A percentile compares a stretch with the other conserved stretches of the same genome.
phyloP scores from a whole-genome alignment of 2,329 filamentous ascomycete species.

The Colletotrichum acutatum region DNA sequence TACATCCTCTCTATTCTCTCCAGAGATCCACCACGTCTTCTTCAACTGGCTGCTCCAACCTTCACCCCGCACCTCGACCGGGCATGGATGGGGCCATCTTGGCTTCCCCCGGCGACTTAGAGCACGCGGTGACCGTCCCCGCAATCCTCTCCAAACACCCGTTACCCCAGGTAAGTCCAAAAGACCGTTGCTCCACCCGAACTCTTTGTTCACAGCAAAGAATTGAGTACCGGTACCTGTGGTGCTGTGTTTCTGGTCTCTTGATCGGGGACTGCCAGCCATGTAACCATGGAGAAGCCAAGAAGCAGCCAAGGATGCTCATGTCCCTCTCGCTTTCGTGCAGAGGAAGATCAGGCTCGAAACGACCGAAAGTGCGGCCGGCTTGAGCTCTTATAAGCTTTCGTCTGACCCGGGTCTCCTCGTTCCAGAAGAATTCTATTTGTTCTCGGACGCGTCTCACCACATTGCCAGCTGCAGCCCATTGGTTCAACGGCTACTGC shows the following conservation, averaged over 20 bases:
- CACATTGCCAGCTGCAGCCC: neutral
- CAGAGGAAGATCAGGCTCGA: constrained; percentile 15
- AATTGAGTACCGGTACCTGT: neutral
- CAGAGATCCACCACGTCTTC: constrained; percentile 15
- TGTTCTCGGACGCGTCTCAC: neutral
- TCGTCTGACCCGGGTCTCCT: constrained; percentile 18
- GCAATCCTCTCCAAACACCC: constrained; percentile 26
- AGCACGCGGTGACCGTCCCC: constrained; percentile 12
- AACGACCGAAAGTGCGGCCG: constrained; percentile 31
- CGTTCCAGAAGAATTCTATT: constrained; percentile 1
- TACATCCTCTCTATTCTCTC: neutral
- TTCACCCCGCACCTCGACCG: constrained; percentile 28
- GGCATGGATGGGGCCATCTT: constrained; percentile 1
- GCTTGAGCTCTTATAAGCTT: constrained; percentile 22
- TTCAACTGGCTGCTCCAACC: constrained; percentile 22
- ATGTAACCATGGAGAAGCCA: constrained; percentile 3
- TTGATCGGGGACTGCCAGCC: neutral
- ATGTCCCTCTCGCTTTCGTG: neutral
- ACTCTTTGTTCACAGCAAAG: neutral
- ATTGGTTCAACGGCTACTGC: neutral
- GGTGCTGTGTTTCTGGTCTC: neutral
- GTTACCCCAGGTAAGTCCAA: constrained; percentile 11
- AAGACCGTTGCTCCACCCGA: neutral
- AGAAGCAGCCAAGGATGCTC: constrained; percentile 2
- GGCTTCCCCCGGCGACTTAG: constrained; percentile 17